These are phyloP conservation scores for Tolypocladium cylindrosporum DNA, from an alignment of 2,329 filamentous ascomycete species.

Conservation along the genomic window DNA sequence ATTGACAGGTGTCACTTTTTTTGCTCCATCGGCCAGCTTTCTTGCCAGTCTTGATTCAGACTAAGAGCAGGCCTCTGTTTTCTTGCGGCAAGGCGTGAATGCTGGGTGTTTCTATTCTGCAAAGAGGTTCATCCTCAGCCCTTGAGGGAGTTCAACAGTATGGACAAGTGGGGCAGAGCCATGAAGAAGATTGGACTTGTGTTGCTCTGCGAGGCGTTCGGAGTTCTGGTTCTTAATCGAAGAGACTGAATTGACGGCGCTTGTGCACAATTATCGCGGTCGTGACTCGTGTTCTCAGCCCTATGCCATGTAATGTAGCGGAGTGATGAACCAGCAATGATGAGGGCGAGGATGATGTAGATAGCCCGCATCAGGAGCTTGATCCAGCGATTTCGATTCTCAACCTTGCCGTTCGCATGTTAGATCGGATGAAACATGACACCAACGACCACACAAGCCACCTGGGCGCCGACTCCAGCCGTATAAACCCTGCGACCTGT, in stretches of 20 bases:
- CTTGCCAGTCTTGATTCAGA: conserved; percentile 4
- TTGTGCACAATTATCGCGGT: too few relatives aligned
- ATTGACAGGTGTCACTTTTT: conserved; percentile 42
- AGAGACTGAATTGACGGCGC: too few relatives aligned
- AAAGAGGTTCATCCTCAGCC: too few relatives aligned
- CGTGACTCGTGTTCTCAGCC: too few relatives aligned
- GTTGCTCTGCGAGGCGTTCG: too few relatives aligned
- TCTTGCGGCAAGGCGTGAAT: too few relatives aligned
- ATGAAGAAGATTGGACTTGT: too few relatives aligned
- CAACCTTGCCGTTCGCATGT: conserved; percentile 1
- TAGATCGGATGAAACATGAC: conserved; percentile 5
- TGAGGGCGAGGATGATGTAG: conserved; percentile 21
- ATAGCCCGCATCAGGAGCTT: conserved; percentile 6
- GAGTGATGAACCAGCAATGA: conserved; percentile 14
- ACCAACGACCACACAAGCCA: conserved; percentile 32
- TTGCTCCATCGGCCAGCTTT: conserved; percentile 27
- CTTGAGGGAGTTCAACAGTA: too few relatives aligned
- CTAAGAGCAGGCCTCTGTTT: background rate
- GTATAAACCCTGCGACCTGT: conserved; percentile 26
- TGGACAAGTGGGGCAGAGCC: too few relatives aligned
- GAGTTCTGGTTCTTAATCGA: too few relatives aligned
- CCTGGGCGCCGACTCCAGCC: conserved; percentile 38
- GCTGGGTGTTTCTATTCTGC: too few relatives aligned
- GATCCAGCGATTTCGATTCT: conserved; percentile 2
- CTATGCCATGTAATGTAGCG: too few relatives aligned